These are phyloP conservation scores for Pseudozyma hubeiensis DNA, from an alignment of 1,284 basidiomycete genomes.

Conservation along the genomic window DNA sequence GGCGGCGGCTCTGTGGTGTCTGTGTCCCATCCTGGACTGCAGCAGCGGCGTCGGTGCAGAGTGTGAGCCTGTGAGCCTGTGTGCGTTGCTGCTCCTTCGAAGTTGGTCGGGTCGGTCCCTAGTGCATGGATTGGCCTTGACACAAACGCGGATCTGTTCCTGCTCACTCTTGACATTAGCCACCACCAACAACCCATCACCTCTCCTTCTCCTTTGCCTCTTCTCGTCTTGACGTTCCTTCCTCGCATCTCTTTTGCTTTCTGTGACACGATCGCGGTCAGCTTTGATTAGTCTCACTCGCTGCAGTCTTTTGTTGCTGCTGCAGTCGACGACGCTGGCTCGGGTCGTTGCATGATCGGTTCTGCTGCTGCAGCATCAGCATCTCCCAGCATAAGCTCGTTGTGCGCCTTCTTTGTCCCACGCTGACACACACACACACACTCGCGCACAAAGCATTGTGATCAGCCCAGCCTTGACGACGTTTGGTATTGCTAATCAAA, in stretches of 20 bases:
- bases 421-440: no score
- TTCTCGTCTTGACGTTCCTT: background rate
- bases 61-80: no score
- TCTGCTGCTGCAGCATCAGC: background rate
- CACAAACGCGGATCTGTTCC: slow-evolving; percentile 9
- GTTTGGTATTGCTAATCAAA: no score
- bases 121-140: slow-evolving; percentile 5
- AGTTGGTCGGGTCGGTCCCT: background rate
- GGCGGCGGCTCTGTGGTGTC: no score
- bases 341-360: no score
- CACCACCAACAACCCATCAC: slow-evolving; percentile 4
- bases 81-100: background rate
- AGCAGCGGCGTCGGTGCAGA: no score
- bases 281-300: background rate
- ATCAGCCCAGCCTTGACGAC: no score
- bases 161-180: slow-evolving; percentile 13
- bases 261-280: slow-evolving; percentile 1
- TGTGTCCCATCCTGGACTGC: no score
- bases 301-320: background rate
- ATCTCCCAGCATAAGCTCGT: background rate
- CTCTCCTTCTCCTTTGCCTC: background rate
- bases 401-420: no score
- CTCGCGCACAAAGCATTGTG: no score
- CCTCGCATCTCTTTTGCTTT: background rate
- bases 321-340: background rate